Base-by-base conservation (phyloP, 1,139 yeast species). In the Hyphopichia burtonii region DNA sequence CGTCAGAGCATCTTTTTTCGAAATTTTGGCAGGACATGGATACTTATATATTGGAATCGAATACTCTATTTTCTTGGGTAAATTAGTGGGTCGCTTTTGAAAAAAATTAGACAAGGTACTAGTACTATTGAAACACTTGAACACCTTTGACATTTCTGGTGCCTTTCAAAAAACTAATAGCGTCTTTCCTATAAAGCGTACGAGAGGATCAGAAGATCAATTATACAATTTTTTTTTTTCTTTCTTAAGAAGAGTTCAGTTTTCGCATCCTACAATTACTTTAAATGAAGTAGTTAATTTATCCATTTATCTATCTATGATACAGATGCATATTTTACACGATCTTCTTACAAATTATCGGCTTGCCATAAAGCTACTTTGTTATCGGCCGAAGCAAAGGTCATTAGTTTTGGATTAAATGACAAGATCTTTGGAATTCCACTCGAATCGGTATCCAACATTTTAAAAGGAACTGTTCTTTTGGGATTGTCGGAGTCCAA, bases 381-480 rank as follows among this genome's bases (percentile, higher is more conserved):
- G 35, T 76, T 77, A 63, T 90, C 96, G 11, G 96, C 96, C 1
- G 96, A 80, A 1, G 94, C 94, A 55, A 91, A 68, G 54, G 84
- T 78, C 59, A 86, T 77, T 42, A 82, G 70, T 55, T 82, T 82
- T 1, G 98, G 98, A 58, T 89, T 87, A 61, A 88, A 88, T 17
- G 80, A 74, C 15, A 87, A 61, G 38, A 87, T 73, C 55, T 84
- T 74, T 8, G 96, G 87, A 16, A 74, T 52, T 12, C 61, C 70
- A 34, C 60, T 68, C 10, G 17, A 36, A 61, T 56, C 3, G 4
- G 66, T 50, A 2, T 47, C 48, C 12, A 66, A 39, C 12, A 59
- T 60, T 32, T 59, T 50, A 20, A 52, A 50, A 1, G 75, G 72
- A 1, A 44, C 37, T 32, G 65, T 44, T 3, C 46, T 45, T 41